These are phyloP conservation scores for Xylaria castorea DNA, from an alignment of 495 filamentous ascomycete genomes.

Conservation along the genomic window DNA sequence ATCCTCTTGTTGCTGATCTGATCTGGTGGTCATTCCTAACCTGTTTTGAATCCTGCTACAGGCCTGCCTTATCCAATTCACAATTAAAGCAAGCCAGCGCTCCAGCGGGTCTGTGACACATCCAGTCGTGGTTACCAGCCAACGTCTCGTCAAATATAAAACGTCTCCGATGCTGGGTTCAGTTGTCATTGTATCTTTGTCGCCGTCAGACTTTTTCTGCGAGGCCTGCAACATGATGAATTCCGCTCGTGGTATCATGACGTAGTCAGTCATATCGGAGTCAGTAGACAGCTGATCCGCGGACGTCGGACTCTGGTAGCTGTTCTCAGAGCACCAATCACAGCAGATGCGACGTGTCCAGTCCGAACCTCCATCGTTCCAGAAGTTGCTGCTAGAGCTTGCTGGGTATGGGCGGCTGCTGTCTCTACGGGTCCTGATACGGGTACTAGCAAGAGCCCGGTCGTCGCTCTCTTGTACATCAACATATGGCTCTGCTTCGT, in stretches of 20 bases:
- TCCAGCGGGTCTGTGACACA: neutral
- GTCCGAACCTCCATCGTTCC: neutral
- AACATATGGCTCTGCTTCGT: neutral
- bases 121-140: neutral
- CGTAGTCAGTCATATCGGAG: neutral
- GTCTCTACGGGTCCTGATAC: neutral
- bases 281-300: neutral
- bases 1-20: neutral
- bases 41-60: neutral
- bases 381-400: neutral
- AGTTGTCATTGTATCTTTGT: neutral
- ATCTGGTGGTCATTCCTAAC: neutral
- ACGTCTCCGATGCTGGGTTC: neutral
- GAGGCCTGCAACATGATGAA: neutral
- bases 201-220: neutral
- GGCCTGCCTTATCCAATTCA: neutral
- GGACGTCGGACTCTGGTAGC: too few relatives aligned
- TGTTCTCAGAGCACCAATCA: neutral
- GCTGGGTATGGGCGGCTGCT: neutral
- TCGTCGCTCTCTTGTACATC: neutral
- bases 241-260: neutral
- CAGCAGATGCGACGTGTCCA: neutral
- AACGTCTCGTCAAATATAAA: neutral
- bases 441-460: neutral
- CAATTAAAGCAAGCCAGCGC: neutral